Conservation (phyloP, 1,284 basidiomycete species). For the Neolentinus lepideus region DNA sequence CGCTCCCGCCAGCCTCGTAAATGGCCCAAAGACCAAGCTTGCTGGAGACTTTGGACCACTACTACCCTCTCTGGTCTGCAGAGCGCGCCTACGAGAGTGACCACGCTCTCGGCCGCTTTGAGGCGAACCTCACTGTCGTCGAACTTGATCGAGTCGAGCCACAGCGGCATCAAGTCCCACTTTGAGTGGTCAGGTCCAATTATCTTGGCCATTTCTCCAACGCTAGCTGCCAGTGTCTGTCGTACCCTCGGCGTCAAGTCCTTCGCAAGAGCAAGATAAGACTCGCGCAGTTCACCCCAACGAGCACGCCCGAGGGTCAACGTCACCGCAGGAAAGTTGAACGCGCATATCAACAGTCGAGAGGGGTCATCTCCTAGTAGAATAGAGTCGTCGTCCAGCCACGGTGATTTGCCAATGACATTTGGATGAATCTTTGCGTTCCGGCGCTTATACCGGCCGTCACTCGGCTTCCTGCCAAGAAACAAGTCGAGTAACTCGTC, state of each 20-base stretch:
- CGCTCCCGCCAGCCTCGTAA: slow-evolving; percentile 76
- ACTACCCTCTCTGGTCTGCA: slow-evolving; percentile 39
- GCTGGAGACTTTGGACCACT: slow-evolving; percentile 49
- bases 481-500: slow-evolving; percentile 77
- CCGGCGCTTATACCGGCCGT: slow-evolving; percentile 5
- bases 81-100: slow-evolving; percentile 51
- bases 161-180: slow-evolving; percentile 69
- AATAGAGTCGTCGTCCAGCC: neutral
- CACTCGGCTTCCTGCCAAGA: slow-evolving; percentile 42
- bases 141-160: slow-evolving; percentile 55
- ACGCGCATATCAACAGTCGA: slow-evolving; percentile 84
- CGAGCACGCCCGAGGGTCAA: slow-evolving; percentile 73
- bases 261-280: slow-evolving; percentile 62
- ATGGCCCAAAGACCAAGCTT: slow-evolving; percentile 54
- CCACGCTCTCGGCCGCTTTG: slow-evolving; percentile 60
- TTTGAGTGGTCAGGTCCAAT: slow-evolving; percentile 67
- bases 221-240: slow-evolving; percentile 76
- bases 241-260: slow-evolving; percentile 60
- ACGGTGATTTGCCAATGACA: neutral
- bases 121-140: slow-evolving; percentile 67
- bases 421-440: neutral
- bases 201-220: slow-evolving; percentile 88
- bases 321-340: slow-evolving; percentile 91
- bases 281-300: slow-evolving; percentile 73
- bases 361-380: slow-evolving; percentile 45